These are phyloP conservation scores for Pseudopediastrum boryanum DNA, from an alignment of 139 green algal species.

Conservation along the genomic window DNA sequence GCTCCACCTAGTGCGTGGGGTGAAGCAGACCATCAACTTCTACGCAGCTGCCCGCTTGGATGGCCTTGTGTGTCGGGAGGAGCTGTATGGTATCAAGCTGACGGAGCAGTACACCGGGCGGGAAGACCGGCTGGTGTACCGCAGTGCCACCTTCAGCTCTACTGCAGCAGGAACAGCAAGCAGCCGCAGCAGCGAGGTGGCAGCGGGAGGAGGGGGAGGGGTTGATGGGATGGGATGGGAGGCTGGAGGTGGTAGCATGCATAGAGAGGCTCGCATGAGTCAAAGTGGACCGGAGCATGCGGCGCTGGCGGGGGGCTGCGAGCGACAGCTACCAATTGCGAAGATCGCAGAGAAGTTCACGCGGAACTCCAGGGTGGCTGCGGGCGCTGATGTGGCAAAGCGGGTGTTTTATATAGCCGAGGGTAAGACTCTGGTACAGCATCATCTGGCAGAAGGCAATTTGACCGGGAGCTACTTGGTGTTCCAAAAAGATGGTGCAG, in stretches of 20 bases:
- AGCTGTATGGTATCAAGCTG: constrained; percentile 63
- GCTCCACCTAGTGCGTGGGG: constrained; percentile 13
- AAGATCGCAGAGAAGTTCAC: constrained; percentile 87
- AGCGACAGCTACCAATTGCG: constrained; percentile 53
- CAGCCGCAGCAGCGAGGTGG: neutral
- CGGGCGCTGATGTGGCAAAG: constrained; percentile 73
- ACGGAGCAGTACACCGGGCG: constrained; percentile 68
- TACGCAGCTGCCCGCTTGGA: constrained; percentile 70
- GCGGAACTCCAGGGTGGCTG: constrained; percentile 44
- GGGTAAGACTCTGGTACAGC: constrained; percentile 37
- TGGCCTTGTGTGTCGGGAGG: constrained; percentile 64
- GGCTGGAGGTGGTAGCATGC: neutral
- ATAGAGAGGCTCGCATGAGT: no score
- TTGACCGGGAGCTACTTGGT: constrained; percentile 26
- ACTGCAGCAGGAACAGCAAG: neutral
- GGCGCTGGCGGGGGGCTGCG: neutral
- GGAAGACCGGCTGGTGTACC: constrained; percentile 77
- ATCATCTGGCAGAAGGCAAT: constrained; percentile 28
- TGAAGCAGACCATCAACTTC: constrained; percentile 51
- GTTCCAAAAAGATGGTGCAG: constrained; percentile 75
- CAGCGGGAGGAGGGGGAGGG: neutral
- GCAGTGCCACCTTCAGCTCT: constrained; percentile 63
- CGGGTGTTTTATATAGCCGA: constrained; percentile 69
- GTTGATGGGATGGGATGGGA: neutral
- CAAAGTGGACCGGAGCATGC: neutral